phyloP scores from a whole-genome alignment of 257 asterid genomes.

The Fraxinus excelsior region DNA sequence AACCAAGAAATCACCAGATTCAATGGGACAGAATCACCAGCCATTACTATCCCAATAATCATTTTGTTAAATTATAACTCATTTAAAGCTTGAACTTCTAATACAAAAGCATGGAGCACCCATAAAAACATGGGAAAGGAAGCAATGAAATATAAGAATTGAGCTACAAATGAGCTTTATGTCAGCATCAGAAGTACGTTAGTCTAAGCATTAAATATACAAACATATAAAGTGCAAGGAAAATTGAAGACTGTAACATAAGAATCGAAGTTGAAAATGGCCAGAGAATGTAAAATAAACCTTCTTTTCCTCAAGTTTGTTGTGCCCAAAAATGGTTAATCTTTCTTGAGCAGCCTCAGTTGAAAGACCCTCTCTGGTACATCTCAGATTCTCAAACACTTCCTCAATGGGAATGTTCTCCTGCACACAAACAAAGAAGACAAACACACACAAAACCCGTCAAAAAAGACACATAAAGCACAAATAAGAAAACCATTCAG shows the following conservation, averaged over 20 bases:
- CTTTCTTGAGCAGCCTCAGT: constrained; percentile 51
- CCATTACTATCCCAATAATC: constrained; percentile 18
- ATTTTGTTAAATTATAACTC: constrained; percentile 11
- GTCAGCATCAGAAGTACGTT: not conserved
- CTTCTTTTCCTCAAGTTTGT: constrained; percentile 79
- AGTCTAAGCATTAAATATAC: not conserved
- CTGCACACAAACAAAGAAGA: constrained; percentile 30
- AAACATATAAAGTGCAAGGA: not conserved
- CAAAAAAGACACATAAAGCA: not conserved
- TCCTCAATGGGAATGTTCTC: constrained; percentile 68
- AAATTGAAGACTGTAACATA: not conserved
- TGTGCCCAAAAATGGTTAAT: constrained; percentile 61
- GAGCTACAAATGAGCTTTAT: not conserved
- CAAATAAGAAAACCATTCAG: not conserved
- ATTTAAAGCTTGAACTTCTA: constrained; percentile 20
- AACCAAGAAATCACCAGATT: constrained; percentile 16
- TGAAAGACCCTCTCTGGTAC: constrained; percentile 59
- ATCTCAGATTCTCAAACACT: constrained; percentile 62
- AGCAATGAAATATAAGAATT: constrained; percentile 13
- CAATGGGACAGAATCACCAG: constrained; percentile 17
- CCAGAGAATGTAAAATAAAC: constrained; percentile 22
- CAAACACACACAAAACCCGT: constrained; percentile 1
- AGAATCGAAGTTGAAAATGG: not conserved
- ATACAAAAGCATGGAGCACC: not conserved
- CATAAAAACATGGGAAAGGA: constrained; percentile 1